Percentiles rank a stretch among this genome's conserved stretches.
Conservation (phyloP, 331 rosid species). For the Phaseolus coccineus region DNA sequence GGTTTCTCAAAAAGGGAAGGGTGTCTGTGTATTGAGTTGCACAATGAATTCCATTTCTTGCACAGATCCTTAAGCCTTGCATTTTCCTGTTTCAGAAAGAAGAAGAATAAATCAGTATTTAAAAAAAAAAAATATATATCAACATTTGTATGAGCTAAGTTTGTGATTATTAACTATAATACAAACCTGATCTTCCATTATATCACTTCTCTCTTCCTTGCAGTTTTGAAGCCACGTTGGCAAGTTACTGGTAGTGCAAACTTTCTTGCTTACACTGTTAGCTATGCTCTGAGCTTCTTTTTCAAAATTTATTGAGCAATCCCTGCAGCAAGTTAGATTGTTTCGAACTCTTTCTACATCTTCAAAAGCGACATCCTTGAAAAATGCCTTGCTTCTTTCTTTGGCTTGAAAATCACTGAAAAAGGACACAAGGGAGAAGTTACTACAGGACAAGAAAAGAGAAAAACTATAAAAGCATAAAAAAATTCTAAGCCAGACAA, state of each 20-base stretch:
- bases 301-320: slow-evolving; percentile 58
- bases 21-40: slow-evolving; percentile 64
- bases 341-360: slow-evolving; percentile 44
- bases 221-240: slow-evolving; percentile 79
- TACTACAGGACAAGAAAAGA: slow-evolving; percentile 18
- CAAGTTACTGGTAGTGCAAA: slow-evolving; percentile 49
- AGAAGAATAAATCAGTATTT: slow-evolving; percentile 6
- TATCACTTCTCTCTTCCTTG: slow-evolving; percentile 57
- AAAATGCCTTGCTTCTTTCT: slow-evolving; percentile 49
- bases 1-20: slow-evolving; percentile 51
- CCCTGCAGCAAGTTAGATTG: slow-evolving; percentile 63
- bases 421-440: slow-evolving; percentile 18
- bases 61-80: slow-evolving; percentile 54
- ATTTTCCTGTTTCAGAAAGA: slow-evolving; percentile 59
- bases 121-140: neutral
- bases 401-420: slow-evolving; percentile 60
- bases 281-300: slow-evolving; percentile 56
- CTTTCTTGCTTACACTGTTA: slow-evolving; percentile 43
- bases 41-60: slow-evolving; percentile 75
- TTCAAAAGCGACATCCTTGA: slow-evolving; percentile 49
- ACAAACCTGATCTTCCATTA: slow-evolving; percentile 56
- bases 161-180: neutral
- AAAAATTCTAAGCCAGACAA: neutral
- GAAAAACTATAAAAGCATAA: neutral
- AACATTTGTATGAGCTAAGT: neutral